Conservation (phyloP, 2,329 filamentous ascomycete genomes). For the Fusarium acutatum region DNA sequence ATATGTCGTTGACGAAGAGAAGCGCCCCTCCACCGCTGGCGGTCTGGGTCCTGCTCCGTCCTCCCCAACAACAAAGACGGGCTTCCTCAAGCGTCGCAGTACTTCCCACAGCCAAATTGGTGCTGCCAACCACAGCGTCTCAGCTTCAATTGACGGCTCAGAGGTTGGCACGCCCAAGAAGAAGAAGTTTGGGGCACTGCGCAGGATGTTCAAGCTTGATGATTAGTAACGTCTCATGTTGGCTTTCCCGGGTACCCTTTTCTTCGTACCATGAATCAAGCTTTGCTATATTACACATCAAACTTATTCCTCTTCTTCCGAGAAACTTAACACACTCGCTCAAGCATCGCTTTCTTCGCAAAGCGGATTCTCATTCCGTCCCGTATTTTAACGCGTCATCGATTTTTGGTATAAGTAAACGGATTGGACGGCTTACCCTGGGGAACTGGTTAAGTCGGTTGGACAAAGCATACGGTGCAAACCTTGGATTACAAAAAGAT, state of each 20-base stretch:
- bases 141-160: constrained; percentile 18
- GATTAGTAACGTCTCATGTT: constrained; percentile 45
- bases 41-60: constrained; percentile 36
- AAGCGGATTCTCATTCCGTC: background rate
- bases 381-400: background rate
- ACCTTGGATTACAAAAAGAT: background rate
- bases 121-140: constrained; percentile 1
- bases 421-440: background rate
- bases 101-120: constrained; percentile 47
- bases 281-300: background rate
- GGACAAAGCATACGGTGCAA: constrained; percentile 4
- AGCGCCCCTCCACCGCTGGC: constrained; percentile 49
- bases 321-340: constrained; percentile 8
- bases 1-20: constrained; percentile 37
- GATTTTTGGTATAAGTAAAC: constrained; percentile 10
- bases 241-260: background rate
- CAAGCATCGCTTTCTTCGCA: background rate
- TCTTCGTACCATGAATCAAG: background rate
- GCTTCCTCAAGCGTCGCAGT: constrained; percentile 49
- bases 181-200: constrained; percentile 74
- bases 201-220: constrained; percentile 68
- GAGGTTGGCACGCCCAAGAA: constrained; percentile 50
- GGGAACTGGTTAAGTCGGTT: background rate
- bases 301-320: background rate
- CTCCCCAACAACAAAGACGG: constrained; percentile 45